Conservation (phyloP, 495 filamentous ascomycete species). For the Penicillium bialowiezense region DNA sequence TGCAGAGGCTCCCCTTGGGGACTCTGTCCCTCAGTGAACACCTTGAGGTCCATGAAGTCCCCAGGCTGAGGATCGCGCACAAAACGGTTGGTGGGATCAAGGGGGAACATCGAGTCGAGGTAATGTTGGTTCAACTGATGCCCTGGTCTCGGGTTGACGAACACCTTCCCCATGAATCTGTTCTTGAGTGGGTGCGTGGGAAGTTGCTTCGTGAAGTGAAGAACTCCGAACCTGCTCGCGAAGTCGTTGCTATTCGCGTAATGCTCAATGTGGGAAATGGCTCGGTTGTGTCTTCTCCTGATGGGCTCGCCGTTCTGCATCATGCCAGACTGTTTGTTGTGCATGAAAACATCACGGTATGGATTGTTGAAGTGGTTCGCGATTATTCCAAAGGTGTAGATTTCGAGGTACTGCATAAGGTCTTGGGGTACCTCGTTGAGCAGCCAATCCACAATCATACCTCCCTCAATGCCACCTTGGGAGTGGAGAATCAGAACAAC, state of each 20-base stretch:
- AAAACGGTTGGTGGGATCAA: neutral
- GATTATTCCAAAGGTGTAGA: slow-evolving; percentile 74
- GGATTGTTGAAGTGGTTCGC: slow-evolving; percentile 80
- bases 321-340: neutral
- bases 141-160: slow-evolving; percentile 55
- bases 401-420: slow-evolving; percentile 60
- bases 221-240: slow-evolving; percentile 67
- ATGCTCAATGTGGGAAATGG: slow-evolving; percentile 70
- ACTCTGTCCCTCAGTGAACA: neutral
- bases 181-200: slow-evolving; percentile 18
- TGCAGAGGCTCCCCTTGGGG: neutral
- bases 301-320: neutral
- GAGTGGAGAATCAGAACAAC: slow-evolving; percentile 70
- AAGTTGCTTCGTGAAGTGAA: slow-evolving; percentile 54
- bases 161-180: slow-evolving; percentile 67
- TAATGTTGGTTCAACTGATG: slow-evolving; percentile 76
- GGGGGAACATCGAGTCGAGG: slow-evolving; percentile 61
- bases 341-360: slow-evolving; percentile 27
- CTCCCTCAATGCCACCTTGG: slow-evolving; percentile 71
- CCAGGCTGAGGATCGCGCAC: slow-evolving; percentile 16
- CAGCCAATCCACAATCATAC: slow-evolving; percentile 67
- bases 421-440: slow-evolving; percentile 63
- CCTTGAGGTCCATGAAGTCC: neutral
- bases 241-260: slow-evolving; percentile 74
- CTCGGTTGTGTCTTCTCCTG: slow-evolving; percentile 19